These are phyloP conservation scores for Blastomyces parvus DNA, from an alignment of 2,329 filamentous ascomycete genomes.

Conservation along the genomic window DNA sequence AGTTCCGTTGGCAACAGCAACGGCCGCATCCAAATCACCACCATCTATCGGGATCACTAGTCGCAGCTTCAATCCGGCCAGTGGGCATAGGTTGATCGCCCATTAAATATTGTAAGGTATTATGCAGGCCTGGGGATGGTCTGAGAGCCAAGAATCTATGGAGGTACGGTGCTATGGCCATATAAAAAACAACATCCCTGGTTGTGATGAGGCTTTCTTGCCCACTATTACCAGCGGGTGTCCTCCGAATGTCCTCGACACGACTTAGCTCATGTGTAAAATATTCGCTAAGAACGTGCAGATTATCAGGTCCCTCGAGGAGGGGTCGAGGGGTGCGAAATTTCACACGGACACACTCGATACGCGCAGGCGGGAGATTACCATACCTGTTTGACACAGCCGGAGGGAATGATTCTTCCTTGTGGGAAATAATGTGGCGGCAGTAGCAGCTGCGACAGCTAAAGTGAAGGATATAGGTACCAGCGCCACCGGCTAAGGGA, in stretches of 20 bases:
- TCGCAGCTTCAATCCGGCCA: constrained; percentile 49
- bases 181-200: constrained; percentile 8
- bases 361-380: constrained; percentile 45
- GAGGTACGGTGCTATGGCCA: background rate
- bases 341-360: constrained; percentile 52
- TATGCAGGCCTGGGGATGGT: constrained; percentile 38
- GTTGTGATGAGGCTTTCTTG: constrained; percentile 17
- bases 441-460: constrained; percentile 40
- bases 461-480: constrained; percentile 50
- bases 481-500: constrained; percentile 49
- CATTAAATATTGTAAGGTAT: constrained; percentile 43
- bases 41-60: constrained; percentile 50
- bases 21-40: constrained; percentile 45
- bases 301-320: constrained; percentile 43
- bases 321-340: constrained; percentile 31
- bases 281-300: constrained; percentile 45
- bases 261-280: background rate
- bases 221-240: background rate
- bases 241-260: background rate
- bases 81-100: constrained; percentile 17
- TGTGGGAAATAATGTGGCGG: constrained; percentile 13
- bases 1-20: constrained; percentile 47
- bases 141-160: constrained; percentile 9
- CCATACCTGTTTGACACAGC: constrained; percentile 52
- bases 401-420: background rate